Percentiles rank a stretch among this genome's conserved stretches.
These are phyloP conservation scores for Exophiala alcalophila DNA, from an alignment of 2,329 filamentous ascomycete species.

Conservation along the genomic window DNA sequence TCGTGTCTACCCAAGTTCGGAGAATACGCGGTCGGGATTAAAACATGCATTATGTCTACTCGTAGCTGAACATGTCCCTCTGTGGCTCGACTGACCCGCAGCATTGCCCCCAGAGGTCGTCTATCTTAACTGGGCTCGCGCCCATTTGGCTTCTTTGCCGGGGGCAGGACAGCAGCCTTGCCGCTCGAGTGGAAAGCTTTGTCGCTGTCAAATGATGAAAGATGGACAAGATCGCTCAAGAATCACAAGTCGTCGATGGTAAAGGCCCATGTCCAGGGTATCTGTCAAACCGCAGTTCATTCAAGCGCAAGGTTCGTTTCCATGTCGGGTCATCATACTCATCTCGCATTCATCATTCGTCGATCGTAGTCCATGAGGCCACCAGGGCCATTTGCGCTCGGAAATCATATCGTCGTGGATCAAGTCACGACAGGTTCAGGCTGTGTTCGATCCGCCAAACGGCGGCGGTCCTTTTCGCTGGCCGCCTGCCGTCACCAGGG, in stretches of 20 bases:
- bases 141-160: slow-evolving; percentile 12
- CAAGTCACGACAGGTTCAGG: slow-evolving; percentile 12
- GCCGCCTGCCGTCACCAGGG: slow-evolving; percentile 22
- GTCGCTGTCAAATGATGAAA: no score
- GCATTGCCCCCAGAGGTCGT: slow-evolving; percentile 2
- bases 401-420: slow-evolving; percentile 1
- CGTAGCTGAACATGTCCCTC: no score
- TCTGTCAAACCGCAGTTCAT: slow-evolving; percentile 12
- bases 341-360: slow-evolving; percentile 11
- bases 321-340: slow-evolving; percentile 8
- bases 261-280: slow-evolving; percentile 15
- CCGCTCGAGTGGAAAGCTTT: no score
- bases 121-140: slow-evolving; percentile 12
- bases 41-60: slow-evolving; percentile 11
- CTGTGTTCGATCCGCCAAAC: slow-evolving; percentile 13
- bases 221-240: slow-evolving; percentile 10
- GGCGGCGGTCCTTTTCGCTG: slow-evolving; percentile 6
- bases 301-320: slow-evolving; percentile 4
- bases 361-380: slow-evolving; percentile 11
- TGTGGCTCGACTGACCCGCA: slow-evolving; percentile 10
- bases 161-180: no score
- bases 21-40: slow-evolving; percentile 2
- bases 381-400: slow-evolving; percentile 8
- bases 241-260: slow-evolving; percentile 4
- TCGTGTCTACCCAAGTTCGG: no score